Evolutionary conservation across 495 filamentous ascomycete genomes (phyloP).

Genomic region (Podospora pseudopauciseta): DNA sequence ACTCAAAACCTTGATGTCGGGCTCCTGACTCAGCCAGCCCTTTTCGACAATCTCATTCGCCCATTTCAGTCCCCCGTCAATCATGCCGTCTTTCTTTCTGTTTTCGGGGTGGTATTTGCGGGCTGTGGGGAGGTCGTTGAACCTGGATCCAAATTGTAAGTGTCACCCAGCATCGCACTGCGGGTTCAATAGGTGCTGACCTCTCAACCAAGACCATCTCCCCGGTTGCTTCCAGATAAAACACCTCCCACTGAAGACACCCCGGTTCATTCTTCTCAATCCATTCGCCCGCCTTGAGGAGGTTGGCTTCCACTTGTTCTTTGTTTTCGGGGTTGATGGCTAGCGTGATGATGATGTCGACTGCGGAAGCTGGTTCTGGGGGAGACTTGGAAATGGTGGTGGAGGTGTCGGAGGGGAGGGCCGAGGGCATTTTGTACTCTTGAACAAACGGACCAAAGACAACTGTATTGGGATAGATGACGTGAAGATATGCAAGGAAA

Average conservation of each 20-base stretch:
- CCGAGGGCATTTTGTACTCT: background rate
- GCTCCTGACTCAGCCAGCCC: constrained; percentile 1
- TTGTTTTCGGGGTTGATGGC: background rate
- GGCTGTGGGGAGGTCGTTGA: background rate
- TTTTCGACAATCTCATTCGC: background rate
- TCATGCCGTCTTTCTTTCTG: background rate
- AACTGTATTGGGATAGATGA: background rate
- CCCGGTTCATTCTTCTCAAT: constrained; percentile 1
- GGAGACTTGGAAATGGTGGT: background rate
- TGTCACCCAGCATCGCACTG: background rate
- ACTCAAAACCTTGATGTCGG: background rate
- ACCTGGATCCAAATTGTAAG: background rate
- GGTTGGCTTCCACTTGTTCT: background rate
- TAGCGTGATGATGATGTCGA: constrained; percentile 4
- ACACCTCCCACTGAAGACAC: constrained; percentile 1
- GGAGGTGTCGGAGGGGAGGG: background rate
- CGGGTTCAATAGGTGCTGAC: background rate
- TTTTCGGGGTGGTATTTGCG: background rate
- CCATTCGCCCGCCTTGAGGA: background rate
- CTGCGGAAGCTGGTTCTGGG: background rate
- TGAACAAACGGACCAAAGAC: background rate
- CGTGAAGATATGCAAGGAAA: background rate
- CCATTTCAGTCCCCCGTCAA: background rate
- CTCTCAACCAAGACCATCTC: constrained; percentile 2
- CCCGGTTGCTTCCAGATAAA: background rate